Base-by-base conservation (phyloP, 2,329 filamentous ascomycete species). In the Alternaria dauci region DNA sequence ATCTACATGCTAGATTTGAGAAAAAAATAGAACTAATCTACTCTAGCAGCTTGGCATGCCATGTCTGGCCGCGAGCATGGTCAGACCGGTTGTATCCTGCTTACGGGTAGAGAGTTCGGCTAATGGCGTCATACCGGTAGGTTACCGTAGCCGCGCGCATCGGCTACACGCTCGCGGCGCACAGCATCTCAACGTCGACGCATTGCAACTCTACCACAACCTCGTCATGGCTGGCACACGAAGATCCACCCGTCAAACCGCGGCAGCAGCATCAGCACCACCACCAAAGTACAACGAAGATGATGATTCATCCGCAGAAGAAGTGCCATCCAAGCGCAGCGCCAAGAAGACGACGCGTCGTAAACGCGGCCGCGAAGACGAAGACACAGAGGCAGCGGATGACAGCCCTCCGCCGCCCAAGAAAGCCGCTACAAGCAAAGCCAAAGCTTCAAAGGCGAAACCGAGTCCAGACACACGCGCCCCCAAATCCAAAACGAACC, bases 211-310 rank as follows among this genome's bases (percentile, higher is more conserved):
- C 43, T 36, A 51, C 25, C 55, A 50, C 46, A 36, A 48, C 26
- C 47, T 32, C 46, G 54, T 52, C 48, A 77, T 76, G 75, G 66
- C 70, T 3, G 67, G 58, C 36, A 72, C 71, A 57, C 71, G 74
- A 51, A 71, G 68, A 64, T 75, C 71, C 4, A 70, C 72, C 67
- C 74, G 75, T 56, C 65, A 68, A 55, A 59, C 70, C 38, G 51
- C 68, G 18, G 20, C 63, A 7, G 34, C 56, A 42, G 62, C 61
- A 23, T 4, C 63, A 7, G 34, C 56, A 42, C 61, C 61, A 23
- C 20, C 20, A 4, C 63, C 62, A 1, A 71, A 67, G 23, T 72
- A 75, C 43, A 64, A 68, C 16, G 70, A 74, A 6, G 48, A 62
- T 0, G 63, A 59, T 55, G 61, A 67, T 6, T 60, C 67, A 1